Conservation (phyloP, 805 yeast genomes). For the Pichia gijzeniarum region DNA sequence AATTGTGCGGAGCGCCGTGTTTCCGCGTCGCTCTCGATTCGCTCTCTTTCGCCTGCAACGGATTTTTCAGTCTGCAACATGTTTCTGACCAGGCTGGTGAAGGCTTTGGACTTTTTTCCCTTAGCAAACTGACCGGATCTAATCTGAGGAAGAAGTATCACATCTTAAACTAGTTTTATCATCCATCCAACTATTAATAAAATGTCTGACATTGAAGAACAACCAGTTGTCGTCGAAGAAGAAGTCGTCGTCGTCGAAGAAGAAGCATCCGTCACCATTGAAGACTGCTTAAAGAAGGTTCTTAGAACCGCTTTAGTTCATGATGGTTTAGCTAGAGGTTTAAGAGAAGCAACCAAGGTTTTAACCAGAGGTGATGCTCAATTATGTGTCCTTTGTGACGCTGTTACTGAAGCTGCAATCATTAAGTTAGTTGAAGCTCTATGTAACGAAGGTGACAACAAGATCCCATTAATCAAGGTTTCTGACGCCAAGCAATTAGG, state of each 20-base stretch:
- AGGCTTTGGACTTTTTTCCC: neutral
- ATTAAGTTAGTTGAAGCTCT: constrained; percentile 97
- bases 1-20: too few relatives aligned
- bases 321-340: constrained; percentile 99
- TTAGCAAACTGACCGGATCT: constrained; percentile 32
- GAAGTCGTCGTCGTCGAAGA: constrained; percentile 73
- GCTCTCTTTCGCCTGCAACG: too few relatives aligned
- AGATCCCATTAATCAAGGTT: constrained; percentile 97
- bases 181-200: constrained; percentile 13
- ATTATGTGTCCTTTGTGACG: constrained; percentile 94
- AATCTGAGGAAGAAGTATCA: constrained; percentile 35
- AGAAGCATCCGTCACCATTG: constrained; percentile 87
- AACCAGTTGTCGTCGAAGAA: constrained; percentile 73
- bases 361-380: constrained; percentile 96
- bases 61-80: constrained; percentile 2
- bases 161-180: neutral
- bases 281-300: constrained; percentile 97
- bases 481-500: constrained; percentile 99
- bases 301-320: constrained; percentile 96
- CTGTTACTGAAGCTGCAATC: constrained; percentile 97
- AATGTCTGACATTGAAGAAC: constrained; percentile 93
- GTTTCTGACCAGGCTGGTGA: neutral
- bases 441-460: constrained; percentile 94
- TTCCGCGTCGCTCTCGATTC: too few relatives aligned
- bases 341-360: constrained; percentile 99